phyloP scores from a whole-genome alignment of 2,329 filamentous ascomycete genomes.

The Stromatinia cepivora region DNA sequence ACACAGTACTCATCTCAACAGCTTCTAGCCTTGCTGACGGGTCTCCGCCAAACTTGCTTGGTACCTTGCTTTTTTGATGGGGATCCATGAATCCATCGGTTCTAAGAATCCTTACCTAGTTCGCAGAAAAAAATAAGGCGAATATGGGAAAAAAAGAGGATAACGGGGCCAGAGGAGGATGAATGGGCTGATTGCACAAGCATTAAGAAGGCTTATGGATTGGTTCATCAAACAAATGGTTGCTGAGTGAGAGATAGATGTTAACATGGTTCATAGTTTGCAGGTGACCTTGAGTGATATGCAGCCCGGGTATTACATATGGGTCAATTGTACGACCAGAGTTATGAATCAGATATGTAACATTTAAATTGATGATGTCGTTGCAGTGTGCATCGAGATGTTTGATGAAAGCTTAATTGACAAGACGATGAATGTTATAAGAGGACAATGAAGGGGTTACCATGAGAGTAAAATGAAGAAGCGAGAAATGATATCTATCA shows the following conservation, averaged over 20 bases:
- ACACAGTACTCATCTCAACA: constrained; percentile 6
- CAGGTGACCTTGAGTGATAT: constrained; percentile 15
- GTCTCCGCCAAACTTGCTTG: background rate
- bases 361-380: background rate
- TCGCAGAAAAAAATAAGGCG: constrained; percentile 4
- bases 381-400: background rate
- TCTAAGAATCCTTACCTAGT: constrained; percentile 21
- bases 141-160: background rate
- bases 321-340: background rate
- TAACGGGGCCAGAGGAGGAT: background rate
- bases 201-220: background rate
- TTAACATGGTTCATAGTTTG: constrained; percentile 7
- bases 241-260: constrained; percentile 20
- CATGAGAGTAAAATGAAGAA: background rate
- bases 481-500: background rate
- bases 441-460: background rate
- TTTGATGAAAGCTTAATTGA: background rate
- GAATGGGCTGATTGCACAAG: background rate
- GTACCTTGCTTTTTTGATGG: constrained; percentile 18
- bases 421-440: background rate
- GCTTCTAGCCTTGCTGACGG: constrained; percentile 17
- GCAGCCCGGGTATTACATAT: background rate
- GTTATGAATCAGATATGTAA: constrained; percentile 14
- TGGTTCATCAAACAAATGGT: constrained; percentile 1
- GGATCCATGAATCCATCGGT: constrained; percentile 18